These are phyloP conservation scores for Amylocarpus encephaloides DNA, from an alignment of 2,329 filamentous ascomycete genomes.

Conservation along the genomic window DNA sequence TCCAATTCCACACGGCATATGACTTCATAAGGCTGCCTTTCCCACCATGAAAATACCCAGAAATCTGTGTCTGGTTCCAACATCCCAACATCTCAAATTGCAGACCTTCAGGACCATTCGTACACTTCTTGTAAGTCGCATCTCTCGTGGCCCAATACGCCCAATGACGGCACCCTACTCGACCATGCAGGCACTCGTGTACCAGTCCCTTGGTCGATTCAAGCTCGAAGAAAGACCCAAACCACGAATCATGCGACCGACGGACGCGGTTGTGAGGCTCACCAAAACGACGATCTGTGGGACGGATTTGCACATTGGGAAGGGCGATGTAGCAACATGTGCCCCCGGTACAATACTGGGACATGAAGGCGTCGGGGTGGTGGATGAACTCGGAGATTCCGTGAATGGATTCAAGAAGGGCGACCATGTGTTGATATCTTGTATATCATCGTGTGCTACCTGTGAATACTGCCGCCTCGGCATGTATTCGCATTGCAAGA, in stretches of 20 bases:
- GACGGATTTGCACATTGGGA: conserved; percentile 49
- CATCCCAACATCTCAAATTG: no score
- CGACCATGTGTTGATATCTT: conserved; percentile 46
- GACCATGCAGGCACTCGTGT: conserved; percentile 51
- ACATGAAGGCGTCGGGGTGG: conserved; percentile 47
- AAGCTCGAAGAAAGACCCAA: conserved; percentile 47
- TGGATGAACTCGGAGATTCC: conserved; percentile 39
- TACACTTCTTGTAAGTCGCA: no score
- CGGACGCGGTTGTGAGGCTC: conserved; percentile 45
- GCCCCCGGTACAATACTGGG: conserved; percentile 39
- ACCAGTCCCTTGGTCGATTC: conserved; percentile 74
- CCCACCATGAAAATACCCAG: no score
- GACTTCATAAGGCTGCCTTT: no score
- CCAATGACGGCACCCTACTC: not conserved
- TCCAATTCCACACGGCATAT: no score
- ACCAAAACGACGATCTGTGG: conserved; percentile 46
- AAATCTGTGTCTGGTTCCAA: no score
- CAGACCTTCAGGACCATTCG: no score
- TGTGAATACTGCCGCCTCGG: conserved; percentile 46
- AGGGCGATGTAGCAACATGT: conserved; percentile 46
- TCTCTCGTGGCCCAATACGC: no score
- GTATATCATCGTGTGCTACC: conserved; percentile 44
- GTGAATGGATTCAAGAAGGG: conserved; percentile 43
- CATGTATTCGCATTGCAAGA: conserved; percentile 47
- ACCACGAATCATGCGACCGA: conserved; percentile 36